These are phyloP conservation scores for Chaetomium sp. DNA, from an alignment of 2,329 filamentous ascomycete species.

Conservation along the genomic window DNA sequence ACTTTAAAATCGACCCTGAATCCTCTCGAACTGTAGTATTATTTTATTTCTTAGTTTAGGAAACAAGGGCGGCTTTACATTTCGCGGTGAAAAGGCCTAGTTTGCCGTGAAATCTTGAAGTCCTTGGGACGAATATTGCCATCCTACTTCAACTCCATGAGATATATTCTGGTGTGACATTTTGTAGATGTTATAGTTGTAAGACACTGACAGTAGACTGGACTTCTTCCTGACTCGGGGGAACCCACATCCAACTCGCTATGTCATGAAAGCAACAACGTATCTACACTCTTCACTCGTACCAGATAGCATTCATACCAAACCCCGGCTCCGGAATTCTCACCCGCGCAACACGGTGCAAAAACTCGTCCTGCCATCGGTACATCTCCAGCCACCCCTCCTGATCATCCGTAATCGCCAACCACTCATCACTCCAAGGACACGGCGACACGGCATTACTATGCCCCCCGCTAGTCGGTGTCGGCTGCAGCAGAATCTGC, in stretches of 20 bases:
- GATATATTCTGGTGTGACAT: too few species aligned
- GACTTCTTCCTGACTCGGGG: not conserved
- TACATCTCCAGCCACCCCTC: slow-evolving; percentile 85
- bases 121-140: too few species aligned
- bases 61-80: too few species aligned
- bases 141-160: too few species aligned
- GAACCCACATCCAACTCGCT: not conserved
- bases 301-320: slow-evolving; percentile 96
- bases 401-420: slow-evolving; percentile 86
- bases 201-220: too few species aligned
- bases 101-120: too few species aligned
- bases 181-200: too few species aligned
- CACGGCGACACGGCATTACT: slow-evolving; percentile 82
- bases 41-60: too few species aligned
- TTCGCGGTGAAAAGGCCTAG: too few species aligned
- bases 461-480: slow-evolving; percentile 79
- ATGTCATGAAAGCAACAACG: not conserved
- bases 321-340: slow-evolving; percentile 83
- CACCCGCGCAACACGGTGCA: slow-evolving; percentile 68
- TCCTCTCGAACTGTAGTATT: too few species aligned
- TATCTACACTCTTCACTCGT: slow-evolving; percentile 47
- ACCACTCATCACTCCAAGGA: slow-evolving; percentile 79
- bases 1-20: too few species aligned
- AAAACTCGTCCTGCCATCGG: slow-evolving; percentile 74
- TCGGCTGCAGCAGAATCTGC: slow-evolving; percentile 76